phyloP scores from a whole-genome alignment of 2,329 filamentous ascomycete genomes.

The Ascochyta lentis region DNA sequence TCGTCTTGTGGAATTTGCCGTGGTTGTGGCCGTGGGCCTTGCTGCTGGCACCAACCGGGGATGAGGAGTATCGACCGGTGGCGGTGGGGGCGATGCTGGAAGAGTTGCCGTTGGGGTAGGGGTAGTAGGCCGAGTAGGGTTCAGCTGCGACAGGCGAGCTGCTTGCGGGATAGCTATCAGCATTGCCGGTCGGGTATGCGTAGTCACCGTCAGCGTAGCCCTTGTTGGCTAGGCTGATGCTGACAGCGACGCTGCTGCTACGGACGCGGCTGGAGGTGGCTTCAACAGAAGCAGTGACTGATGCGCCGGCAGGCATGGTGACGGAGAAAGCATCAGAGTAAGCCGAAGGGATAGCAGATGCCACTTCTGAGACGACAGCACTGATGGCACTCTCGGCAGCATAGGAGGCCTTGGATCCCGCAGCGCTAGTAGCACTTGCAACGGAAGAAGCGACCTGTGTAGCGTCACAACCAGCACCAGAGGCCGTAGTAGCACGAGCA shows the following conservation, averaged over 20 bases:
- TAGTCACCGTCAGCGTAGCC: constrained; percentile 9
- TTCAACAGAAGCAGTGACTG: constrained; percentile 14
- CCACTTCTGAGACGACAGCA: not conserved
- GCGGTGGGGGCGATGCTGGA: constrained; percentile 11
- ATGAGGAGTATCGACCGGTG: constrained; percentile 7
- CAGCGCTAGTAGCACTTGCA: constrained; percentile 13
- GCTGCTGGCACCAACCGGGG: not conserved
- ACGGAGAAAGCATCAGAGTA: constrained; percentile 2
- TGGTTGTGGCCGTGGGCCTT: constrained; percentile 15
- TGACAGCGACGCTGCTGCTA: constrained; percentile 7
- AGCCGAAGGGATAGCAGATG: constrained; percentile 3
- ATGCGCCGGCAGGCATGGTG: constrained; percentile 3
- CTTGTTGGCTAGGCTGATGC: constrained; percentile 25
- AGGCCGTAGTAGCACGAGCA: constrained; percentile 34
- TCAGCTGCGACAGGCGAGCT: not conserved
- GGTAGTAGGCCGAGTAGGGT: constrained; percentile 4
- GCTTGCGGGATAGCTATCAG: not conserved
- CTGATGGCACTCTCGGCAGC: not conserved
- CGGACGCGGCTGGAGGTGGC: constrained; percentile 3
- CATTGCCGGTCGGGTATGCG: not conserved
- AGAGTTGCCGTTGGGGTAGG: constrained; percentile 8
- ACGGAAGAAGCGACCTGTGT: constrained; percentile 12
- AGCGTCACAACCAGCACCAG: constrained; percentile 38
- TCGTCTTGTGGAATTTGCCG: constrained; percentile 19
- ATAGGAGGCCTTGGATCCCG: constrained; percentile 2